phyloP scores from a whole-genome alignment of 345 rosid genomes.

The Angophora floribunda region DNA sequence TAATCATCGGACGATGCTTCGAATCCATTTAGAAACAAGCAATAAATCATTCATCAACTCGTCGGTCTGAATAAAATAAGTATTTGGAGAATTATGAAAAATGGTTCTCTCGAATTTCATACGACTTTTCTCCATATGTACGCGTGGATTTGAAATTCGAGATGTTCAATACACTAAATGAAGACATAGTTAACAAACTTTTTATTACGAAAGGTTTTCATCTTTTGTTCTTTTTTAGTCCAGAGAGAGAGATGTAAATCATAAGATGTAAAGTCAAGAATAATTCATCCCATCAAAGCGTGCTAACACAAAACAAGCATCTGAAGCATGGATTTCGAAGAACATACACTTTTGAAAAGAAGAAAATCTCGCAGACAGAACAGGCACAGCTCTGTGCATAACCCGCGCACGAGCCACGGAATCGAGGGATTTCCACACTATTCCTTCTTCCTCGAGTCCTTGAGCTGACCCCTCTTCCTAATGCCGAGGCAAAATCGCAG shows the following conservation, averaged over 20 bases:
- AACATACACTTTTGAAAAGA: neutral
- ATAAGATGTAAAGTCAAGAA: neutral
- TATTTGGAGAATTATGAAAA: neutral
- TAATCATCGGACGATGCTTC: neutral
- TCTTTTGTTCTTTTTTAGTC: neutral
- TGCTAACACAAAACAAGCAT: neutral
- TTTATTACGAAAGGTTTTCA: neutral
- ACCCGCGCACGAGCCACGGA: neutral
- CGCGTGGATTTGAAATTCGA: neutral
- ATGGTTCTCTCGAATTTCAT: neutral
- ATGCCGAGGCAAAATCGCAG: conserved; percentile 25
- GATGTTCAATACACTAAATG: neutral
- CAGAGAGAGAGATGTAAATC: neutral
- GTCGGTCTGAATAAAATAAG: neutral
- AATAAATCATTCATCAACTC: neutral
- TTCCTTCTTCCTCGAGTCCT: conserved; percentile 62
- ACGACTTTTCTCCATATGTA: neutral
- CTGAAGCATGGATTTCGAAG: neutral
- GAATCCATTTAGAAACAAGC: neutral
- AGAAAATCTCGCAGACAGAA: neutral
- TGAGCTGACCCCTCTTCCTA: conserved; percentile 41
- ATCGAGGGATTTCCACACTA: neutral
- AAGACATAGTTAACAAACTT: neutral
- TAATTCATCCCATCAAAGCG: neutral
- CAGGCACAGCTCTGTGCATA: neutral